These are phyloP conservation scores for Vinca minor DNA, from an alignment of 257 asterid genomes.

Conservation along the genomic window DNA sequence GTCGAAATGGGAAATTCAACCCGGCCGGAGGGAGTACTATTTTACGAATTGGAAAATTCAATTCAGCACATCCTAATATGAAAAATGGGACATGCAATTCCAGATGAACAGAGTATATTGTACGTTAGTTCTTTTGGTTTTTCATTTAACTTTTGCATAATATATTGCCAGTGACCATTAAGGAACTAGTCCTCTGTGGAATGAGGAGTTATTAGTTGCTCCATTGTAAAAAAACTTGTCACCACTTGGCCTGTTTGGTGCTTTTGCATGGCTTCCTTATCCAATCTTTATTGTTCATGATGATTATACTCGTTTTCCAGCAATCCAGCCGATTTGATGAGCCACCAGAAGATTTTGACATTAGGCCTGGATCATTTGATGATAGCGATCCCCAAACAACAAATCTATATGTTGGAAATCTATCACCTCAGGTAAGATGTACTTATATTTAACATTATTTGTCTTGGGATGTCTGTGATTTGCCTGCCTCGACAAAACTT, in stretches of 20 bases:
- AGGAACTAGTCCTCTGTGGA: background rate
- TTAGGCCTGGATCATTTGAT: slow-evolving; percentile 80
- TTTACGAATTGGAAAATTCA: no score
- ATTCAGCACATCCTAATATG: no score
- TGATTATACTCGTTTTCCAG: slow-evolving; percentile 33
- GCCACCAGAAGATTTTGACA: slow-evolving; percentile 87
- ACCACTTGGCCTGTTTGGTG: background rate
- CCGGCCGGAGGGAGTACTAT: no score
- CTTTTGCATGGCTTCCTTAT: background rate
- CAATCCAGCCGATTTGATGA: slow-evolving; percentile 86
- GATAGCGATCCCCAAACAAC: slow-evolving; percentile 96
- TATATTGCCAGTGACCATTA: background rate
- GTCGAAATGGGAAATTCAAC: no score
- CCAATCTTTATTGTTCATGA: slow-evolving; percentile 10
- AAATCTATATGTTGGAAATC: slow-evolving; percentile 85
- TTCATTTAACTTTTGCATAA: background rate
- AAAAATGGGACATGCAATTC: no score
- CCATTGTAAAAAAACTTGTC: background rate
- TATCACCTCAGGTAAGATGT: slow-evolving; percentile 69
- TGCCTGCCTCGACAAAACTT: background rate
- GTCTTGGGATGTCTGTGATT: background rate
- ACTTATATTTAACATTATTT: background rate
- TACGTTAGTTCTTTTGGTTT: background rate
- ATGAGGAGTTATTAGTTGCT: background rate
- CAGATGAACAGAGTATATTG: no score